phyloP scores from a whole-genome alignment of 2,329 filamentous ascomycete species.

The Dothidotthia symphoricarpi region DNA sequence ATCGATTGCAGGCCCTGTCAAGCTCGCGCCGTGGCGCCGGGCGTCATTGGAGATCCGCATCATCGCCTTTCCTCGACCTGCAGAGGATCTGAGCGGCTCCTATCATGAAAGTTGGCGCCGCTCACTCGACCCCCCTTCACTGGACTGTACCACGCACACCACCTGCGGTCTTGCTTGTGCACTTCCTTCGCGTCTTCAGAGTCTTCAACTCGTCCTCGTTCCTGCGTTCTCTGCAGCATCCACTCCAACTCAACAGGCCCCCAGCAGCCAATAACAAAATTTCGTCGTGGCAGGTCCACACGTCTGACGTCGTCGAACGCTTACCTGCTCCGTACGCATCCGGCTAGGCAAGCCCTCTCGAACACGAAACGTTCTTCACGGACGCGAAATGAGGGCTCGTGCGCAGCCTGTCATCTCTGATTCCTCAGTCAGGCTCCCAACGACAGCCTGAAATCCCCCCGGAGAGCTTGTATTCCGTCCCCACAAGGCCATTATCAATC shows the following conservation, averaged over 20 bases:
- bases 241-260: slow-evolving; percentile 19
- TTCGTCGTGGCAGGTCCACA: slow-evolving; percentile 16
- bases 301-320: slow-evolving; percentile 28
- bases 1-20: not conserved
- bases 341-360: slow-evolving; percentile 13
- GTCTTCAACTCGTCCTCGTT: not conserved
- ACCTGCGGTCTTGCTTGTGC: not conserved
- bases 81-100: not conserved
- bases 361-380: slow-evolving; percentile 12
- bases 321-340: slow-evolving; percentile 9
- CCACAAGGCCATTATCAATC: slow-evolving; percentile 1
- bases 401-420: slow-evolving; percentile 21
- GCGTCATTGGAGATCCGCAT: not conserved
- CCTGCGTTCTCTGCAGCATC: slow-evolving; percentile 3
- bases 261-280: slow-evolving; percentile 15
- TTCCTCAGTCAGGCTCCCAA: slow-evolving; percentile 18
- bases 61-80: slow-evolving; percentile 7
- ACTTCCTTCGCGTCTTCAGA: not conserved
- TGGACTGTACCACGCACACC: slow-evolving; percentile 1
- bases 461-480: slow-evolving; percentile 8
- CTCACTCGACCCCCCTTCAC: slow-evolving; percentile 6
- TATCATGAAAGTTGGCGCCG: not conserved
- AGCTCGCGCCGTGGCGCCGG: slow-evolving; percentile 3
- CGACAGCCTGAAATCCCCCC: slow-evolving; percentile 21
- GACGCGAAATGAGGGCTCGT: slow-evolving; percentile 14